These are phyloP conservation scores for Camellia oleifera DNA, from an alignment of 179 eudicot species.

Conservation along the genomic window DNA sequence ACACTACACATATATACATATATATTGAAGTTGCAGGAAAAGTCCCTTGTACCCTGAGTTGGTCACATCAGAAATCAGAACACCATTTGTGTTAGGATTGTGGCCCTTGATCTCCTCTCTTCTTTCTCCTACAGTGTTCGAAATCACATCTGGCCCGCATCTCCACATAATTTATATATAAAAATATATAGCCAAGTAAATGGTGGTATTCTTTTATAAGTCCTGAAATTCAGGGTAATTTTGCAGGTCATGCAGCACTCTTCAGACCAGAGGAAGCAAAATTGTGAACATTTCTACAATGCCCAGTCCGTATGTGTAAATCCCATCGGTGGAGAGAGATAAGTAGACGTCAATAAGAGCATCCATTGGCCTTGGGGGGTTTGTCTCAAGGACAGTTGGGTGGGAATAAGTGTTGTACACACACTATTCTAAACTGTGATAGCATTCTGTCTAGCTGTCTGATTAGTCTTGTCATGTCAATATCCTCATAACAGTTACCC, in stretches of 20 bases:
- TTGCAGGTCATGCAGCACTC: neutral
- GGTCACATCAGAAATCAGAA: too few relatives aligned
- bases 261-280: neutral
- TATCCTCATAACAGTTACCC: neutral
- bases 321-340: neutral
- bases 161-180: too few relatives aligned
- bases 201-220: too few relatives aligned
- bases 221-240: neutral
- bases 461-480: neutral
- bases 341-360: neutral
- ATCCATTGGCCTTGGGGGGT: neutral
- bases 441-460: neutral
- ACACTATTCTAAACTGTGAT: neutral
- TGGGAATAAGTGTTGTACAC: neutral
- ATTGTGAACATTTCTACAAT: neutral
- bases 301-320: neutral
- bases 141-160: too few relatives aligned
- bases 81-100: too few relatives aligned
- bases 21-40: too few relatives aligned
- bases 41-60: too few relatives aligned
- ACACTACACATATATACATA: too few relatives aligned
- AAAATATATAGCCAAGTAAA: too few relatives aligned
- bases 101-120: too few relatives aligned
- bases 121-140: too few relatives aligned
- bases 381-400: conserved; percentile 6